Conservation (phyloP, 306 rosid genomes). For the Rosa rugosa region DNA sequence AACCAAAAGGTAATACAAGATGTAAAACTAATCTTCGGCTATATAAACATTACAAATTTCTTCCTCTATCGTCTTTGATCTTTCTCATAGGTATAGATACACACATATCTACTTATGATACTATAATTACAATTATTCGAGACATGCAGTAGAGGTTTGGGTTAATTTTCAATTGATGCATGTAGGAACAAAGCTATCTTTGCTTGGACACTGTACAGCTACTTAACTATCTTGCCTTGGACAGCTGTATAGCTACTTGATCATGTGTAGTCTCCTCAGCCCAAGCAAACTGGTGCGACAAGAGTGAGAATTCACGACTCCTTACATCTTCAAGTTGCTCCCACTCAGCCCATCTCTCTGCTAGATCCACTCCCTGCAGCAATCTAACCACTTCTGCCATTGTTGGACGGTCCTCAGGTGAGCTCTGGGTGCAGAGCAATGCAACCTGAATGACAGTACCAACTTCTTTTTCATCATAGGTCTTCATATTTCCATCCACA, state of each 20-base stretch:
- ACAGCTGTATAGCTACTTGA: conserved; percentile 88
- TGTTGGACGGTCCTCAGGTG: conserved; percentile 70
- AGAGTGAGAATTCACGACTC: conserved; percentile 45
- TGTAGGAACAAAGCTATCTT: conserved; percentile 35
- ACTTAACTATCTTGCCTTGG: conserved; percentile 70
- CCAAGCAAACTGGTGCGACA: conserved; percentile 73
- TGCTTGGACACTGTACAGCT: conserved; percentile 71
- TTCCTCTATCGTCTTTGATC: neutral
- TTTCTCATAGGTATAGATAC: neutral
- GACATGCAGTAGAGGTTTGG: neutral
- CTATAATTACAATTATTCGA: neutral
- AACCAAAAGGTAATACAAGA: neutral
- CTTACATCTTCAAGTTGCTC: conserved; percentile 61
- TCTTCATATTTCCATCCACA: conserved; percentile 67
- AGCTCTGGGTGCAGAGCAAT: conserved; percentile 70
- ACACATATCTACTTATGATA: neutral
- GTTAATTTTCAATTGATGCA: neutral
- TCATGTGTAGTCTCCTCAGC: conserved; percentile 71
- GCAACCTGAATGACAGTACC: conserved; percentile 73
- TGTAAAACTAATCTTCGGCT: neutral
- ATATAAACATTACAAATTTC: conserved; percentile 3
- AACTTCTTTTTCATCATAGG: conserved; percentile 57
- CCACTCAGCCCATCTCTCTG: conserved; percentile 87
- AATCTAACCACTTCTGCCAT: conserved; percentile 70
- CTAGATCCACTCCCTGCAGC: conserved; percentile 66